A percentile compares a stretch with the other conserved stretches of the same genome.
Evolutionary conservation across 495 filamentous ascomycete species (phyloP).

Genomic region (Lichenothelia convexa): DNA sequence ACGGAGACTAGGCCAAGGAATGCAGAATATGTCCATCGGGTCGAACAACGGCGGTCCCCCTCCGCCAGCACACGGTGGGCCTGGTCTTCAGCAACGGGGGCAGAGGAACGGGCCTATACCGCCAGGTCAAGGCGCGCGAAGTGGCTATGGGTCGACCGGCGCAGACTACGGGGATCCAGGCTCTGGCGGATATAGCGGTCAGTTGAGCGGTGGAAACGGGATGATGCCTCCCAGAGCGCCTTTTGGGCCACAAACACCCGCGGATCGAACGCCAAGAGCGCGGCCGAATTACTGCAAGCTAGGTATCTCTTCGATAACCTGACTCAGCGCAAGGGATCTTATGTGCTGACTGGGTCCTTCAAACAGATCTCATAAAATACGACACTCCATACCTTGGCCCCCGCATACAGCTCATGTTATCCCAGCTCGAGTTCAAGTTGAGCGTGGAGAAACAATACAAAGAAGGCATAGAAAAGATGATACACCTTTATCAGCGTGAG

Average conservation of each 20-base stretch:
- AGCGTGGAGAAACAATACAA: constrained; percentile 99
- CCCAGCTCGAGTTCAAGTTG: constrained; percentile 95
- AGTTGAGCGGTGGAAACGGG: constrained; percentile 32
- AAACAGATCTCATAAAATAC: constrained; percentile 93
- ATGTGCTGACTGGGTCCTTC: constrained; percentile 6
- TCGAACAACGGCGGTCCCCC: constrained; percentile 24
- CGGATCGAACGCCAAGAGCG: constrained; percentile 47
- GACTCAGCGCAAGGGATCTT: background rate
- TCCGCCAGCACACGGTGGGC: constrained; percentile 25
- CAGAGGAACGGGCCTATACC: constrained; percentile 21
- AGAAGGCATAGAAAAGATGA: constrained; percentile 98
- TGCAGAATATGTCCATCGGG: constrained; percentile 42
- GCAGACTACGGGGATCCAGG: constrained; percentile 35
- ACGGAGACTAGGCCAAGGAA: constrained; percentile 46
- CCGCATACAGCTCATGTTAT: constrained; percentile 97
- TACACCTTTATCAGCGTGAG: constrained; percentile 90
- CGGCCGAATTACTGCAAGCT: constrained; percentile 90
- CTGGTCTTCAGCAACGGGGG: constrained; percentile 14
- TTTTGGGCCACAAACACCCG: constrained; percentile 55
- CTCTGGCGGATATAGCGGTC: constrained; percentile 36
- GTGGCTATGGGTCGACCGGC: constrained; percentile 26
- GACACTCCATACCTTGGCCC: constrained; percentile 91
- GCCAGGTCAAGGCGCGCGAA: constrained; percentile 28
- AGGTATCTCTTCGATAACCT: constrained; percentile 36
- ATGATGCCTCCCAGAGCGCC: constrained; percentile 73